Percentiles rank a stretch among this genome's conserved stretches.
Conservation (phyloP, 768 basidiomycete species). For the Butyriboletus loyo region DNA sequence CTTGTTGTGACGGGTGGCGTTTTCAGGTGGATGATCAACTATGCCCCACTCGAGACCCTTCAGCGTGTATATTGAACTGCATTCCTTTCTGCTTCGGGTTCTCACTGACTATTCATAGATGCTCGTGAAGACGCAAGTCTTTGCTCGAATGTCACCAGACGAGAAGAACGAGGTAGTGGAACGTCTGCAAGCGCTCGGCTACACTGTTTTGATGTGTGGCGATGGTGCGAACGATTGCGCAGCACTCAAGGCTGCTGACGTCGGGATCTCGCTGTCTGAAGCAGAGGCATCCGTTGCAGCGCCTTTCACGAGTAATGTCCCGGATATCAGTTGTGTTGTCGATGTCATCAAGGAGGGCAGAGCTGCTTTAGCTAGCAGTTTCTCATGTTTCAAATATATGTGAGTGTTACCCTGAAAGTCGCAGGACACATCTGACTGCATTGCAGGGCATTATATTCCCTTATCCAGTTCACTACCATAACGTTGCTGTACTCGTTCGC, state of each 20-base stretch:
- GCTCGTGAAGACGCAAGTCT: slow-evolving; percentile 95
- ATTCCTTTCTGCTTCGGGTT: not conserved
- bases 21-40: slow-evolving; percentile 97
- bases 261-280: slow-evolving; percentile 94
- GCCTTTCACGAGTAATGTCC: slow-evolving; percentile 90
- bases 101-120: slow-evolving; percentile 53
- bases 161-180: slow-evolving; percentile 99
- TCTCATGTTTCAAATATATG: slow-evolving; percentile 99
- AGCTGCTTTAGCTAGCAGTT: slow-evolving; percentile 94
- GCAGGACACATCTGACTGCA: slow-evolving; percentile 7
- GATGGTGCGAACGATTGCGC: slow-evolving; percentile 99
- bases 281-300: slow-evolving; percentile 98
- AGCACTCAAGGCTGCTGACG: slow-evolving; percentile 96
- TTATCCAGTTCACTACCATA: slow-evolving; percentile 99
- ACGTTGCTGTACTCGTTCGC: slow-evolving; percentile 95
- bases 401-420: slow-evolving; percentile 38
- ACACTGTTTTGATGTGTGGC: slow-evolving; percentile 97
- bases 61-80: slow-evolving; percentile 59
- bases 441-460: slow-evolving; percentile 90
- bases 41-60: slow-evolving; percentile 89
- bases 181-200: slow-evolving; percentile 87
- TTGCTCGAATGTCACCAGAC: slow-evolving; percentile 98
- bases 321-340: slow-evolving; percentile 93
- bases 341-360: slow-evolving; percentile 97
- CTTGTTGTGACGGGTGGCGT: slow-evolving; percentile 92